Evolutionary conservation across 225 moss, liverwort and hornwort species (phyloP), one percentile per base, ranked within the genome.

Genomic region (Sphagnum contortum): DNA sequence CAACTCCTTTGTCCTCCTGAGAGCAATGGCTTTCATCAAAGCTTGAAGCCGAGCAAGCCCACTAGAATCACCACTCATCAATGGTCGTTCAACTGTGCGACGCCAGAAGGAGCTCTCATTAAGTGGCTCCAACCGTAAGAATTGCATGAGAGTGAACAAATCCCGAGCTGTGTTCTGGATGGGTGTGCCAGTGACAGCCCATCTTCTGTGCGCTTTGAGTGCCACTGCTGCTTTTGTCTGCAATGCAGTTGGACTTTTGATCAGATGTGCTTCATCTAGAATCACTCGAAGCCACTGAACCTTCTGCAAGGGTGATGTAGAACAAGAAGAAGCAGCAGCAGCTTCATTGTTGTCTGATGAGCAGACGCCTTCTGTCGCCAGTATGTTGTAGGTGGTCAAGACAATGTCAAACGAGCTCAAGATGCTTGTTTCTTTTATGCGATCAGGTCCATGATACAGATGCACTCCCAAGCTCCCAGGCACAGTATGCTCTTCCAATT

Each of bases 121-220:
- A 2, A 85, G 73, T 5, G 84, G 84, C 68, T 85, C 80, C 48
- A 85, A 69, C 12, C 70, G 69, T 54, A 85, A 68, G 63, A 81
- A 85, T 61, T 77, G 73, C 84, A 85, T 81, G 5, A 80, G 71
- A 64, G 78, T 85, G 49, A 78, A 78, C 10, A 85, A 68, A 74
- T 85, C 84, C 54, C 72, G 70, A 3, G 84, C 78, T 47, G 72
- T 66, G 50, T 85, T 85, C 49, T 85, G 84, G 47, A 85, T 73
- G 6, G 84, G 84, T 45, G 84, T 85, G 55, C 84, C 84, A 9
- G 78, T 81, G 62, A 85, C 84, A 62, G 77, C 81, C 84, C 84
- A 85, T 61, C 80, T 75, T 71, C 77, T 78, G 64, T 85, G 77
- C 5, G 75, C 77, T 71, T 69, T 81, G 55, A 85, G 75, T 5